Percentiles rank a stretch among this genome's conserved stretches.
Conservation (phyloP, 1,284 basidiomycete genomes). For the Testicularia cyperi region DNA sequence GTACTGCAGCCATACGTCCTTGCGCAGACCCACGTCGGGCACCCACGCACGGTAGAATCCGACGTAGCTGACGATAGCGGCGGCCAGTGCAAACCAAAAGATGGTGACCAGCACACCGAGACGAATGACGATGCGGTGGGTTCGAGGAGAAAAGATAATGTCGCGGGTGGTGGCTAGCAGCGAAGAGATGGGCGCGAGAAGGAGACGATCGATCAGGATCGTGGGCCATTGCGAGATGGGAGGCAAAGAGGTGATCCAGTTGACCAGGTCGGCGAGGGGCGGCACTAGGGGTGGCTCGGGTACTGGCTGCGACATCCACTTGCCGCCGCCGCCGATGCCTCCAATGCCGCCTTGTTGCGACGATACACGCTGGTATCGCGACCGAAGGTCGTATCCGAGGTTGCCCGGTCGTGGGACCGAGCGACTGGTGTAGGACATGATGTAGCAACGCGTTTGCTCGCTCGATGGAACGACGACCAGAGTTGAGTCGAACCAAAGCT, state of each 20-base stretch:
- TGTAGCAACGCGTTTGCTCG: too few species aligned
- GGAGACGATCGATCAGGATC: conserved; percentile 20
- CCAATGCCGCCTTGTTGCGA: neutral
- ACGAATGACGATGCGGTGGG: conserved; percentile 54
- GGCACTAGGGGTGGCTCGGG: conserved; percentile 30
- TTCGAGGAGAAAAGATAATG: conserved; percentile 47
- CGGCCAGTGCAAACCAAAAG: conserved; percentile 41
- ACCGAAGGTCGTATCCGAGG: neutral
- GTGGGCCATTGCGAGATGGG: conserved; percentile 41
- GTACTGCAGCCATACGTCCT: conserved; percentile 54
- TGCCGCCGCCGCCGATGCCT: neutral
- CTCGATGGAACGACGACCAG: too few species aligned
- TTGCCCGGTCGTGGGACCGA: neutral
- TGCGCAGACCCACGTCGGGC: conserved; percentile 43
- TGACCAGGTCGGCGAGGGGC: conserved; percentile 24
- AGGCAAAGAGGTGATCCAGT: conserved; percentile 39
- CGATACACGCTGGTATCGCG: neutral
- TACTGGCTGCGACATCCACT: conserved; percentile 29
- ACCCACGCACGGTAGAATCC: conserved; percentile 59
- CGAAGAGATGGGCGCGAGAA: conserved; percentile 34
- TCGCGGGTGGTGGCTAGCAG: conserved; percentile 24
- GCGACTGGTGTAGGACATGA: conserved; percentile 1
- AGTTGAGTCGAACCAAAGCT: too few species aligned
- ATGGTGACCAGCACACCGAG: conserved; percentile 47
- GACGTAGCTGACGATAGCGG: conserved; percentile 52